Evolutionary conservation across 805 yeast genomes (phyloP).

Genomic region (Yamadazyma philogaea): DNA sequence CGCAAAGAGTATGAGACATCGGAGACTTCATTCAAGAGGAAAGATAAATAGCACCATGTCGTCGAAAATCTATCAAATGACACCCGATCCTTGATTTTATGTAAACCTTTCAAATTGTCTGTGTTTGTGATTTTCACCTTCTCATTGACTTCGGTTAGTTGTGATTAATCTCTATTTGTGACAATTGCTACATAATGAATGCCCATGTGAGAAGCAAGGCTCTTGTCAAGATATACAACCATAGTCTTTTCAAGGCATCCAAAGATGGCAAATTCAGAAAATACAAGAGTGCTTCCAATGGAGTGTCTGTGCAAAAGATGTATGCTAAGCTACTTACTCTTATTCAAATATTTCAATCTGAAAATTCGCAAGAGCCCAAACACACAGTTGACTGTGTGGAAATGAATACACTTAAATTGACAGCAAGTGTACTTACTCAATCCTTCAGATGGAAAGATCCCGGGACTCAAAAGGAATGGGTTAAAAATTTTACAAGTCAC

Average conservation of each 20-base stretch:
- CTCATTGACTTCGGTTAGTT: neutral
- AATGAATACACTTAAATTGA: neutral
- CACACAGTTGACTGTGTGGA: neutral
- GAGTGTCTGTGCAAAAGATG: neutral
- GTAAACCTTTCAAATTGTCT: too few relatives aligned
- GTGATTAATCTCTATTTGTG: neutral
- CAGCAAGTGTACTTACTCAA: neutral
- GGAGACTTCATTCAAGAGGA: neutral
- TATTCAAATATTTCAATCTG: neutral
- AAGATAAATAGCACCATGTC: neutral
- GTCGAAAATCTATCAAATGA: too few relatives aligned
- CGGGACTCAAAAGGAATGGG: neutral
- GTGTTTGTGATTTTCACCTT: neutral
- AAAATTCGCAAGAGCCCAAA: neutral
- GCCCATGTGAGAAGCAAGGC: slow-evolving; percentile 3
- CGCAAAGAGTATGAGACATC: neutral
- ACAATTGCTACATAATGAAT: slow-evolving; percentile 1
- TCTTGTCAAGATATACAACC: neutral
- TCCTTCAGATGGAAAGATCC: neutral
- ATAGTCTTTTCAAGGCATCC: neutral
- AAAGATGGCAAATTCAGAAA: neutral
- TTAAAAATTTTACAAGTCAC: too few relatives aligned
- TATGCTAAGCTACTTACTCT: neutral
- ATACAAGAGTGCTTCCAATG: too few relatives aligned
- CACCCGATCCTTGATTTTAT: too few relatives aligned